A percentile compares a stretch with the other conserved stretches of the same genome.
These are phyloP conservation scores for Chondrus crispus DNA, from an alignment of 23 red algal genomes.

Conservation along the genomic window DNA sequence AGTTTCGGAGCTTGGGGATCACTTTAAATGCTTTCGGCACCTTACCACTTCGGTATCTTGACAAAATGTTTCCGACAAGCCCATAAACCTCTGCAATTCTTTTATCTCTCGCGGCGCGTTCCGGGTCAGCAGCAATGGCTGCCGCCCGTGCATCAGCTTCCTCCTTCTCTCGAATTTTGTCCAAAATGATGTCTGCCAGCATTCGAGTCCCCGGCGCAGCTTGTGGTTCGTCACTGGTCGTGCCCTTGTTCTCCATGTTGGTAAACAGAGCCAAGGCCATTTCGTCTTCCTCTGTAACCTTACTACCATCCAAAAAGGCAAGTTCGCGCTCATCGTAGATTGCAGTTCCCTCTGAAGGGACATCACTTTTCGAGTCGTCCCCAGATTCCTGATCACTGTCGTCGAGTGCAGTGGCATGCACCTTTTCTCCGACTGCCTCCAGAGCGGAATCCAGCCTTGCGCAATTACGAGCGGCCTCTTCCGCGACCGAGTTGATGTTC, in stretches of 20 bases:
- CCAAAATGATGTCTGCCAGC: conserved; percentile 83
- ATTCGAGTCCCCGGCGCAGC: not conserved
- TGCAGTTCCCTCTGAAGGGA: not conserved
- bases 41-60: conserved; percentile 82
- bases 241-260: not conserved
- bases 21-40: conserved; percentile 98
- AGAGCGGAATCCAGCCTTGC: conserved; percentile 1
- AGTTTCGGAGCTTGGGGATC: conserved; percentile 74
- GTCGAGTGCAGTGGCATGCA: not conserved
- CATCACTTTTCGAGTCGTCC: conserved; percentile 36
- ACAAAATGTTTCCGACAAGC: conserved; percentile 87
- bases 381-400: conserved; percentile 59
- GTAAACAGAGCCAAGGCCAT: conserved; percentile 70
- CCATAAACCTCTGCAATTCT: conserved; percentile 62
- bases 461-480: conserved; percentile 24
- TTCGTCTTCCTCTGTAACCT: conserved; percentile 75
- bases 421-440: not conserved
- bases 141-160: conserved; percentile 56
- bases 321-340: not conserved
- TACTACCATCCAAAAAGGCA: conserved; percentile 60
- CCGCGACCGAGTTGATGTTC: not conserved
- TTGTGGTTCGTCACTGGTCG: not conserved
- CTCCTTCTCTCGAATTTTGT: conserved; percentile 82
- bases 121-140: conserved; percentile 44
- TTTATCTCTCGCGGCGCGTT: conserved; percentile 37